These are phyloP conservation scores for Pleurotus tuber-regium DNA, from an alignment of 768 basidiomycete genomes.

Conservation along the genomic window DNA sequence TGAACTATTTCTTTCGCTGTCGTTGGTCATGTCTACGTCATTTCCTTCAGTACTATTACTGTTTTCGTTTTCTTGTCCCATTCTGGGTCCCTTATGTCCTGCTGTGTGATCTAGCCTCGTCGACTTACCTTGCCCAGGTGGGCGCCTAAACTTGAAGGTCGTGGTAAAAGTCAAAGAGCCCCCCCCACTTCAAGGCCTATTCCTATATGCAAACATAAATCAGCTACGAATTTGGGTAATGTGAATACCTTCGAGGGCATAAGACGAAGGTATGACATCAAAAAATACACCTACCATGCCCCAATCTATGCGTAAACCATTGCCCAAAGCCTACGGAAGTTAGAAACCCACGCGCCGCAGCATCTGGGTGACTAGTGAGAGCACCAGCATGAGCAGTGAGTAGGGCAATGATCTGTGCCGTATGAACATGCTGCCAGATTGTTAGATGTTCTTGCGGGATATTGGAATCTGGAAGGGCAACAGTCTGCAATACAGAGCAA, in stretches of 20 bases:
- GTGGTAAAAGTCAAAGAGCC: background rate
- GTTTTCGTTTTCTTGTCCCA: background rate
- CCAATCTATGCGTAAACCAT: slow-evolving; percentile 81
- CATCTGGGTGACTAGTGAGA: slow-evolving; percentile 56
- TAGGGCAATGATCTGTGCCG: slow-evolving; percentile 60
- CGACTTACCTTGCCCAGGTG: background rate
- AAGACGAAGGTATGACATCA: slow-evolving; percentile 11
- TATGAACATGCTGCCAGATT: slow-evolving; percentile 65
- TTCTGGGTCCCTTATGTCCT: too few relatives aligned
- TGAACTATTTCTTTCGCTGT: background rate
- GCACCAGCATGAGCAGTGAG: slow-evolving; percentile 43
- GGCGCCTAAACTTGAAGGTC: background rate
- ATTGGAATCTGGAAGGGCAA: slow-evolving; percentile 55
- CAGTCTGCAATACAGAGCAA: slow-evolving; percentile 41
- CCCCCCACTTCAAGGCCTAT: too few relatives aligned
- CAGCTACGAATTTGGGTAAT: too few relatives aligned
- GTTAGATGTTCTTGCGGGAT: slow-evolving; percentile 51
- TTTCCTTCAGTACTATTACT: background rate
- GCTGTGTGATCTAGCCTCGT: background rate
- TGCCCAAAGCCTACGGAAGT: slow-evolving; percentile 37
- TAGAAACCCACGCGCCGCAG: slow-evolving; percentile 56
- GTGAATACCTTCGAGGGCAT: slow-evolving; percentile 2
- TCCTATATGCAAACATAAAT: too few relatives aligned
- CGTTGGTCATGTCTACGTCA: background rate
- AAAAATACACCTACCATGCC: slow-evolving; percentile 54